These are phyloP conservation scores for Spathaspora girioi DNA, from an alignment of 805 yeast species.

Conservation along the genomic window DNA sequence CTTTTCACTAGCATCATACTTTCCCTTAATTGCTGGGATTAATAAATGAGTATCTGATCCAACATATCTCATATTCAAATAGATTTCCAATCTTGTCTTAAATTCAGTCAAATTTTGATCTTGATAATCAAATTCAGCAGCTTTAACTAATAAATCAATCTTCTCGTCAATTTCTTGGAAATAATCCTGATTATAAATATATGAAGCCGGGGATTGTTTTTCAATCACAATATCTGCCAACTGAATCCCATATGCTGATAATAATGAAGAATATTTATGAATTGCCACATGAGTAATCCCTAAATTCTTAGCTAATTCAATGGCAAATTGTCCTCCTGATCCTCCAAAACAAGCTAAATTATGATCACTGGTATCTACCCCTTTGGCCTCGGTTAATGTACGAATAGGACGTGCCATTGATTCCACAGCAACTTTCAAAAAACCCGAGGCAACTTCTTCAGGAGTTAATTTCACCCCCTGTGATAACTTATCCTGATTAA, in stretches of 20 bases:
- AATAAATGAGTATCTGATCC: constrained; percentile 90
- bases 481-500: constrained; percentile 34
- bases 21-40: constrained; percentile 37
- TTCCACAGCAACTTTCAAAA: constrained; percentile 32
- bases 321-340: constrained; percentile 34
- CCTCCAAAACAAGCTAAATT: constrained; percentile 35
- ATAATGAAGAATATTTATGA: constrained; percentile 30
- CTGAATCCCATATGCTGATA: constrained; percentile 32
- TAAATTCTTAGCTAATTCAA: constrained; percentile 25
- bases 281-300: constrained; percentile 26
- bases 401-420: constrained; percentile 33
- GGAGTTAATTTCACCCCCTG: constrained; percentile 16
- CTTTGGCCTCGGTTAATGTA: constrained; percentile 34
- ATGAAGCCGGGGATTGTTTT: constrained; percentile 33
- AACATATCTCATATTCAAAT: constrained; percentile 72
- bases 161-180: constrained; percentile 41
- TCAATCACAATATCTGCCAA: constrained; percentile 33
- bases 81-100: constrained; percentile 55
- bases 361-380: constrained; percentile 26
- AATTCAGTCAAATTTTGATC: constrained; percentile 49
- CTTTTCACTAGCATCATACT: constrained; percentile 18
- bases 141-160: constrained; percentile 40
- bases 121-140: constrained; percentile 35
- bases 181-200: constrained; percentile 16
- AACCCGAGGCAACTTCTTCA: constrained; percentile 31